These are phyloP conservation scores for Calonectria pteridis DNA, from an alignment of 2,329 filamentous ascomycete species.

Conservation along the genomic window DNA sequence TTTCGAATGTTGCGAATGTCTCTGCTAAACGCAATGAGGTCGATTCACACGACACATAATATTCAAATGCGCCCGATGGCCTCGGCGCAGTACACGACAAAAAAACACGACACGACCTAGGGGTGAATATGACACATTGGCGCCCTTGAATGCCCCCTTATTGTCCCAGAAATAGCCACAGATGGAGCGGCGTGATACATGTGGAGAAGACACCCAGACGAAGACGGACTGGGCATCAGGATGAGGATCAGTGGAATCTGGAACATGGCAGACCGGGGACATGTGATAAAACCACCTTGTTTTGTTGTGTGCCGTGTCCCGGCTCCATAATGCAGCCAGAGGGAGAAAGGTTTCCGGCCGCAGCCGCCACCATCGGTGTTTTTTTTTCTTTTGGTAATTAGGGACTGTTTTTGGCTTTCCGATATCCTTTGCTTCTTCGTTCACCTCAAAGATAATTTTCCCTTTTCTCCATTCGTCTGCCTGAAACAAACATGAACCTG, in stretches of 20 bases:
- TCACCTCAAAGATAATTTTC: constrained; percentile 1
- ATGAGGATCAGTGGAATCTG: constrained; percentile 7
- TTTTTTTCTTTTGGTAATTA: background rate
- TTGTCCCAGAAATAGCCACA: background rate
- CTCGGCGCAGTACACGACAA: constrained; percentile 10
- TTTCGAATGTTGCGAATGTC: constrained; percentile 58
- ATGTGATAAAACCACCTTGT: constrained; percentile 19
- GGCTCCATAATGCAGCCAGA: background rate
- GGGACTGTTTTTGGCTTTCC: background rate
- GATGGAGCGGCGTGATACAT: background rate
- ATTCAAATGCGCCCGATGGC: constrained; percentile 4
- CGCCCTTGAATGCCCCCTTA: background rate
- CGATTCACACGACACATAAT: background rate
- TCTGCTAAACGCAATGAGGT: constrained; percentile 44
- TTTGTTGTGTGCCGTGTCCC: background rate
- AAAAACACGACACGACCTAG: background rate
- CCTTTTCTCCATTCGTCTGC: background rate
- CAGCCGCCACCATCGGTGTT: background rate
- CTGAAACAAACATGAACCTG: background rate
- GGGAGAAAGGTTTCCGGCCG: background rate
- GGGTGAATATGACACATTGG: background rate
- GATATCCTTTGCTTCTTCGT: constrained; percentile 2
- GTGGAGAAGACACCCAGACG: constrained; percentile 9
- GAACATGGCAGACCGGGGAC: constrained; percentile 12
- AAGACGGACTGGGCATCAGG: background rate